A percentile compares a stretch with the other conserved stretches of the same genome.
phyloP scores from a whole-genome alignment of 2,329 filamentous ascomycete genomes.

The Stagonosporopsis vannaccii region DNA sequence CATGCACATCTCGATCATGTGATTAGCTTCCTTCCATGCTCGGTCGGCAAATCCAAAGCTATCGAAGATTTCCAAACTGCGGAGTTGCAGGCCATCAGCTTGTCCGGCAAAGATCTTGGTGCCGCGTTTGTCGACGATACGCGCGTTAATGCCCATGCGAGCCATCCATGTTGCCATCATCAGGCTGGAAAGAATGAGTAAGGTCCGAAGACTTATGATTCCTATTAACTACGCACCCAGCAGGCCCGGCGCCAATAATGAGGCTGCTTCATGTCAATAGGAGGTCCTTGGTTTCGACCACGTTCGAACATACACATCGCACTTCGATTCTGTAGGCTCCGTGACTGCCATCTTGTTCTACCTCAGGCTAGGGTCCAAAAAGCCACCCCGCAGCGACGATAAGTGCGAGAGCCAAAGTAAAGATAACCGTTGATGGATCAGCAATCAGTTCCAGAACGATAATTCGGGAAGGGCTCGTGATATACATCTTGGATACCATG shows the following conservation, averaged over 20 bases:
- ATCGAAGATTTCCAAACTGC: slow-evolving; percentile 59
- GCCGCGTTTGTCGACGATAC: slow-evolving; percentile 53
- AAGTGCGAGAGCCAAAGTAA: background rate
- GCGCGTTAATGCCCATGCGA: slow-evolving; percentile 49
- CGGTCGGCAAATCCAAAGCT: slow-evolving; percentile 72
- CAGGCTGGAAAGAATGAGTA: slow-evolving; percentile 28
- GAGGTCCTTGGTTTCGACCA: too few species aligned
- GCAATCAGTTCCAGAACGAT: background rate
- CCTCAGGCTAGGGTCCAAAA: background rate
- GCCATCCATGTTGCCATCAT: slow-evolving; percentile 54
- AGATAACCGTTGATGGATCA: slow-evolving; percentile 3
- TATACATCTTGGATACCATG: slow-evolving; percentile 9
- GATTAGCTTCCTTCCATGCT: slow-evolving; percentile 71
- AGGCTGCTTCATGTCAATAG: slow-evolving; percentile 31
- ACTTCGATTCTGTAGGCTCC: slow-evolving; percentile 38
- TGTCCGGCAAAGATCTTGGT: slow-evolving; percentile 53
- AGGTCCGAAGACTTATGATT: background rate
- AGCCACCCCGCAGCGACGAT: background rate
- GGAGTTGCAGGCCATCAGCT: slow-evolving; percentile 53
- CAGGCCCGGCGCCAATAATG: slow-evolving; percentile 51
- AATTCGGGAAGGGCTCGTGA: slow-evolving; percentile 1
- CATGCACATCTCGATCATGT: slow-evolving; percentile 67
- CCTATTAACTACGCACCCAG: slow-evolving; percentile 32
- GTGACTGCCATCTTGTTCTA: slow-evolving; percentile 28
- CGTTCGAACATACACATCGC: slow-evolving; percentile 43